Conservation (phyloP, 179 eudicot species). For the Heliamphora pulchella region DNA sequence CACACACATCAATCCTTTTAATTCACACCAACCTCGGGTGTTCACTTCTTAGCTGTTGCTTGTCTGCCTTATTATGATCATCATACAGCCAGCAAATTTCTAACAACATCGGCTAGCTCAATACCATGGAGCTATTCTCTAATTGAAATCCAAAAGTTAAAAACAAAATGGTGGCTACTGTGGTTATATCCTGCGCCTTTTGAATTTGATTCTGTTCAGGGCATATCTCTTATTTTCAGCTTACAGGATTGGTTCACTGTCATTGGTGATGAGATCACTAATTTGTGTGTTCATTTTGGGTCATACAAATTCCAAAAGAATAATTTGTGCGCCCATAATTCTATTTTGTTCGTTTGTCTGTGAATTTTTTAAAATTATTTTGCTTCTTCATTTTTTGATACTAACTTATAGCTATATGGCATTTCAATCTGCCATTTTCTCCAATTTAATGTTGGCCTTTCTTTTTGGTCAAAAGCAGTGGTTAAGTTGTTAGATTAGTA, state of each 20-base stretch:
- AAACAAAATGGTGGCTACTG: not conserved
- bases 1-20: not conserved
- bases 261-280: not conserved
- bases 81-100: not conserved
- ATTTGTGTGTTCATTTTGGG: not conserved
- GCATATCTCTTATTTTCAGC: not conserved
- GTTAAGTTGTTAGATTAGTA: too few species aligned
- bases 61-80: conserved; percentile 1
- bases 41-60: not conserved
- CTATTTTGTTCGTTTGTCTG: not conserved
- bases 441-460: not conserved
- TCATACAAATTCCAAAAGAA: not conserved
- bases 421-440: not conserved
- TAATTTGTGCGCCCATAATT: not conserved
- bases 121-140: not conserved
- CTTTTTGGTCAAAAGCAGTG: too few species aligned
- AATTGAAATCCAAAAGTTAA: not conserved
- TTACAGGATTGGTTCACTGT: not conserved
- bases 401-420: not conserved
- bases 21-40: not conserved
- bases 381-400: not conserved
- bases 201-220: not conserved
- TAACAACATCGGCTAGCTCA: not conserved
- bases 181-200: not conserved
- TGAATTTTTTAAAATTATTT: not conserved